Evolutionary conservation across 2,329 filamentous ascomycete species (phyloP), one percentile per base, ranked within the genome.

Genomic region (Talaromyces rugulosus): DNA sequence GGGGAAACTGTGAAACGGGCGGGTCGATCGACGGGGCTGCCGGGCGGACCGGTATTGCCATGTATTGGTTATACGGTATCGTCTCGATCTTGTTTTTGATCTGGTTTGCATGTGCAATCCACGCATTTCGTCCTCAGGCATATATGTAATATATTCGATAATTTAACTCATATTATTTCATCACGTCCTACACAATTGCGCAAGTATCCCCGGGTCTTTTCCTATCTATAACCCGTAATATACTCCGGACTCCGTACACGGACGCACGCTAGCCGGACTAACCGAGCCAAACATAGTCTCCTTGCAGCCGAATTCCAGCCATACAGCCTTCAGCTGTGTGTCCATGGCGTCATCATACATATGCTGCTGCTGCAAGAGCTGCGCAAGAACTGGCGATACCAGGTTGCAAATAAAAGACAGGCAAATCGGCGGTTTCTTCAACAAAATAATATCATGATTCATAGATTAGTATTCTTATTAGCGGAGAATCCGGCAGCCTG

Each of bases 301-400:
- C 44, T 47, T 47, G 44, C 44, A 47, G 44, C n/a, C 42, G n/a
- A 47, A 27, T 11, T 47, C 36, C 36, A 27, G 42, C 42, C 42
- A 47, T 47, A 18, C 42, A 47, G n/a, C 18, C 23, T 12, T 18
- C 59, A 23, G 28, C 31, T 40, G 59, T 34, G 28, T 33, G 27
- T 34, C 52, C 42, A 56, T 51, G 52, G 40, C 59, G 59, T 61
- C 59, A 61, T 61, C 59, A 50, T 61, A 61, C 59, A 61, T 36
- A 33, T 23, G 12, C 50, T 7, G 23, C 56, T 58, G 33, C 7
- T 7, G 12, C 12, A 3, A 11, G 42, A 47, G 5, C 18, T 47
- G 40, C 59, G 23, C 54, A 34, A 23, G 23, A 23, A 23, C 23
- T 16, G 12, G 14, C 5, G 34, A 36, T 36, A 36, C 5, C 34